A percentile compares a stretch with the other conserved stretches of the same genome.
Evolutionary conservation across 352 stramenopile species (phyloP).

Genomic region (Elongisporangium anandrum): DNA sequence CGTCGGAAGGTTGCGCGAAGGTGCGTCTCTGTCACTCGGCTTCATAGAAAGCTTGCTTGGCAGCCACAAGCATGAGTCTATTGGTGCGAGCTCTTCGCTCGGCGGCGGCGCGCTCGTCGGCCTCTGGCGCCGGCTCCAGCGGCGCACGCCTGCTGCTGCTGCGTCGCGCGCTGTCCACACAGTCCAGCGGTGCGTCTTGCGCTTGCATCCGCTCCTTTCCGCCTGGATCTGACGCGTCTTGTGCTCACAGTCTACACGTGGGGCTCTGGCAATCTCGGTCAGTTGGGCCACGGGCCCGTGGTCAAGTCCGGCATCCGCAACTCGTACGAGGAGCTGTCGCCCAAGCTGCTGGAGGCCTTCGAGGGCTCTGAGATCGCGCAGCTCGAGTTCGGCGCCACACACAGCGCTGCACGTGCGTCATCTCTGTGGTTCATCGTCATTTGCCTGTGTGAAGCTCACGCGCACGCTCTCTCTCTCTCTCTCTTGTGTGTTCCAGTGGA

Average conservation of each 20-base stretch:
- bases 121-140: conserved; percentile 9
- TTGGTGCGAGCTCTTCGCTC: conserved; percentile 38
- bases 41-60: conserved; percentile 15
- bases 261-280: conserved; percentile 80
- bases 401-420: conserved; percentile 74
- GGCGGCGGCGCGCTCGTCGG: conserved; percentile 6
- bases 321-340: conserved; percentile 80
- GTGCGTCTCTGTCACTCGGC: conserved; percentile 21
- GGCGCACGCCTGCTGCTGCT: conserved; percentile 11
- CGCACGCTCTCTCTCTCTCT: conserved; percentile 5
- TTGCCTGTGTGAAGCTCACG: neutral
- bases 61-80: conserved; percentile 34
- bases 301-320: conserved; percentile 83
- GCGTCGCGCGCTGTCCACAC: conserved; percentile 38
- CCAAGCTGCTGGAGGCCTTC: conserved; percentile 65
- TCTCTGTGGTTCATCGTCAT: too few relatives aligned
- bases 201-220: neutral
- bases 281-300: conserved; percentile 76
- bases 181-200: conserved; percentile 54
- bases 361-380: conserved; percentile 57
- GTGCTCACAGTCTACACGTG: conserved; percentile 65
- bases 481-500: conserved; percentile 42
- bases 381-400: conserved; percentile 70
- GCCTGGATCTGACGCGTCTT: neutral
- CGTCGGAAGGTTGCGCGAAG: conserved; percentile 15